Percentiles rank a stretch among this genome's conserved stretches.
Conservation (phyloP, 106 monocot species). For the Alisma plantagoaquatica region DNA sequence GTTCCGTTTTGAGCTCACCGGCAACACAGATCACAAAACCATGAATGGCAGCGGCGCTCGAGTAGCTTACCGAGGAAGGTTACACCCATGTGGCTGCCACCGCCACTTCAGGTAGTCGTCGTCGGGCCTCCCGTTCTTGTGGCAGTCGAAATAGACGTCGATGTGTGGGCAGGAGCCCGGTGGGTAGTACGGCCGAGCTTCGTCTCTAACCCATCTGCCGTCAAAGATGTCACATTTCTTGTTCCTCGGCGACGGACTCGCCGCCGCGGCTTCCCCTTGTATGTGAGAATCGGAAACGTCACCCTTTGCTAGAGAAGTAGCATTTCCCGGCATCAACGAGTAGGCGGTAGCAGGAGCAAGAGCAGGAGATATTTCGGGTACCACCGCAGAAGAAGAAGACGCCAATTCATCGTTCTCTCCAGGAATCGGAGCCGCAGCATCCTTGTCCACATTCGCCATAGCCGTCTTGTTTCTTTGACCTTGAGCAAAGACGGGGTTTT, state of each 20-base stretch:
- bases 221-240: constrained; percentile 59
- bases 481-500: neutral
- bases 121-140: constrained; percentile 76
- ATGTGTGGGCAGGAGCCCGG: constrained; percentile 42
- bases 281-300: too few species aligned
- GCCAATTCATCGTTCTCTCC: too few species aligned
- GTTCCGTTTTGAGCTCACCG: too few species aligned
- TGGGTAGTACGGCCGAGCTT: constrained; percentile 40
- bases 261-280: too few species aligned
- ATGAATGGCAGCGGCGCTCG: too few species aligned
- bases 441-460: constrained; percentile 1
- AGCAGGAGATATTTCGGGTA: neutral
- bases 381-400: too few species aligned
- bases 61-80: constrained; percentile 69
- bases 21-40: too few species aligned
- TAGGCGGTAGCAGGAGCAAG: neutral
- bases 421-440: neutral
- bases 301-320: neutral
- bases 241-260: neutral
- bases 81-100: constrained; percentile 70
- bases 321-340: neutral
- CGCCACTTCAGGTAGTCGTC: constrained; percentile 68
- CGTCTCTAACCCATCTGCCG: constrained; percentile 77
- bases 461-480: neutral
- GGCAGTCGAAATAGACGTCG: constrained; percentile 54